Base-by-base conservation (phyloP, 495 filamentous ascomycete species). In the Terfezia claveryi region DNA sequence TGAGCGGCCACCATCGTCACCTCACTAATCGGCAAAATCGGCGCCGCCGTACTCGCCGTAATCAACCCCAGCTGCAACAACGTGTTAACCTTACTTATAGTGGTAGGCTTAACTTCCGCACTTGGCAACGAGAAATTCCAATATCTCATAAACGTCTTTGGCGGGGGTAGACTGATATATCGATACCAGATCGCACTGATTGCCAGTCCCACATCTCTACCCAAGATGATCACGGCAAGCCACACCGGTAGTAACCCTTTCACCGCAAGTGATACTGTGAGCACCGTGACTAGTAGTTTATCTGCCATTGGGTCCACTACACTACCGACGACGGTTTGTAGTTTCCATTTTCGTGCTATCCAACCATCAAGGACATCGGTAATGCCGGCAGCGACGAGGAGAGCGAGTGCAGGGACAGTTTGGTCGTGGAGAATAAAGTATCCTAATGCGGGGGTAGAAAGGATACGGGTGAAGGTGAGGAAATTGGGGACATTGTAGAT, bases 251-350 rank as follows among this genome's bases (percentile, higher is more conserved):
- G 71, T 6, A 78, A 74, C 0, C 83, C 88, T 55, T 92, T 84
- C 44, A 82, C 70, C 7, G 87, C 88, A 41, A 96, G 66, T 56
- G 80, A 83, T 8, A 87, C 80, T 0, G 88, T 89, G 54, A 92
- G 70, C 37, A 94, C 75, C 3, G 87, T 94, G 91, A 98, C 96
- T 57, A 96, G 72, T 10, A 78, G 77, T 72, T 96, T 96, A 64
- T 96, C 89, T 12, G 89, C 89, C 83, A 94, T 91, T 10, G 89
- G 89, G 62, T 96, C 89, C 54, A 98, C 87, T 37, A 98, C 79
- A 51, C 83, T 88, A n/a, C 91, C 91, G 12, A 96, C 86, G 1
- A 98, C 92, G 0, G 91, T 96, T 68, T 87, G 81, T 10, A 85
- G 77, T 41, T 87, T 80, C 75, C 82, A 96, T 51, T 73, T 73